A percentile compares a stretch with the other conserved stretches of the same genome.
Evolutionary conservation across 2,329 filamentous ascomycete genomes (phyloP).

Genomic region (Clarireedia paspali): DNA sequence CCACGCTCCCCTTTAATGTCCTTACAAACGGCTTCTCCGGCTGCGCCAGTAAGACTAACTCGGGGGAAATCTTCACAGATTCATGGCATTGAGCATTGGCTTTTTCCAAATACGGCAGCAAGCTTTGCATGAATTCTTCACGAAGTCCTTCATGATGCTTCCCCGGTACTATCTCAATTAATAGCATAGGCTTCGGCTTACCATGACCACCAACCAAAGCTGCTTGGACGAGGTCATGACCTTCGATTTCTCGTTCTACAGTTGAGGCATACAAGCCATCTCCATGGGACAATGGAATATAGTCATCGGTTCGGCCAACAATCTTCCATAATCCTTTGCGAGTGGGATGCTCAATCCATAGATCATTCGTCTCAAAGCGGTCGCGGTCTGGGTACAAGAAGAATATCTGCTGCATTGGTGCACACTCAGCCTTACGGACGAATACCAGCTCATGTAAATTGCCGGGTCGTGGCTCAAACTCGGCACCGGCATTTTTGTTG

Average conservation of each 20-base stretch:
- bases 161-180: not conserved
- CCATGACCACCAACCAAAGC: conserved; percentile 1
- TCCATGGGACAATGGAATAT: conserved; percentile 2
- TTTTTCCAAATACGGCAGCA: not conserved
- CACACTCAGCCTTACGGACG: not conserved
- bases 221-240: conserved; percentile 1
- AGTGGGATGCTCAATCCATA: conserved; percentile 10
- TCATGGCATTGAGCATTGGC: not conserved
- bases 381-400: not conserved
- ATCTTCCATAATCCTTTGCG: conserved; percentile 8
- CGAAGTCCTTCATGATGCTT: not conserved
- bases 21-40: not conserved
- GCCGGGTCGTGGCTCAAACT: not conserved
- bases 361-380: conserved; percentile 1
- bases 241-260: conserved; percentile 2
- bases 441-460: not conserved
- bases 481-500: not conserved
- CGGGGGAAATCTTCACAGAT: not conserved
- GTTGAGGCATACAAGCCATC: conserved; percentile 2
- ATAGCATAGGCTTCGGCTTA: not conserved
- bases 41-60: not conserved
- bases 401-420: not conserved
- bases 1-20: not conserved
- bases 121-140: not conserved
- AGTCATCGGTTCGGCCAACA: conserved; percentile 9